Evolutionary conservation across 2,329 filamentous ascomycete species (phyloP).

Genomic region (Epichloe festucae): DNA sequence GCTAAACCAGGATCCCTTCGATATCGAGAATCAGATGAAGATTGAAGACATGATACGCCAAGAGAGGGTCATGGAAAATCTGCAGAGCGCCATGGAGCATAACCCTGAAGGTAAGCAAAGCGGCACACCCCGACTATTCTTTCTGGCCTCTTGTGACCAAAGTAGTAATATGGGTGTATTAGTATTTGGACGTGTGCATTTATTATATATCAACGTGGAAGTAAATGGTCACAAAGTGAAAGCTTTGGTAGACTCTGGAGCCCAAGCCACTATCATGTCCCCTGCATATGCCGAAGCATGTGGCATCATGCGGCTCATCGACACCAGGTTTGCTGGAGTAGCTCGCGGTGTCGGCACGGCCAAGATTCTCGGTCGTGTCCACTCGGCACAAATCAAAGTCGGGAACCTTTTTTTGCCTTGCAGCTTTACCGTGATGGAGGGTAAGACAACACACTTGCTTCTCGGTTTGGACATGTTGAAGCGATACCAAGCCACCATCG

Average conservation of each 20-base stretch:
- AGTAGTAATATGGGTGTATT: conserved; percentile 5
- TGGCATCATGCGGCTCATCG: conserved; percentile 91
- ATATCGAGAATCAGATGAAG: conserved; percentile 76
- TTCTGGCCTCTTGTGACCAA: conserved; percentile 1
- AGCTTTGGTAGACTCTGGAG: conserved; percentile 92
- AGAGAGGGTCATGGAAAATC: conserved; percentile 84
- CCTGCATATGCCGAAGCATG: conserved; percentile 82
- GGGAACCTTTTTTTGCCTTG: conserved; percentile 77
- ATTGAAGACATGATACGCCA: conserved; percentile 97
- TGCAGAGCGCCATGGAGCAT: conserved; percentile 93
- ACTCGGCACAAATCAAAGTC: conserved; percentile 90
- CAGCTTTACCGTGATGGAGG: conserved; percentile 98
- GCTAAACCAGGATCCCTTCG: conserved; percentile 89
- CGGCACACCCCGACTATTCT: background rate
- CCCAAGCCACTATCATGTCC: conserved; percentile 98
- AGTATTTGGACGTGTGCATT: conserved; percentile 91
- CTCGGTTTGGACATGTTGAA: conserved; percentile 95
- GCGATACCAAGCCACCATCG: conserved; percentile 85
- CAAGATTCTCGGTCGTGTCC: conserved; percentile 85
- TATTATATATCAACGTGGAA: conserved; percentile 92
- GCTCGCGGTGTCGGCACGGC: conserved; percentile 91
- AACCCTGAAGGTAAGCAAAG: conserved; percentile 72
- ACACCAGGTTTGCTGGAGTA: conserved; percentile 82
- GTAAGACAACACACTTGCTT: conserved; percentile 86
- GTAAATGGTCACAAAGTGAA: conserved; percentile 90